Conservation (phyloP, 2,329 filamentous ascomycete genomes). For the Cladosporium sphaerospermum region DNA sequence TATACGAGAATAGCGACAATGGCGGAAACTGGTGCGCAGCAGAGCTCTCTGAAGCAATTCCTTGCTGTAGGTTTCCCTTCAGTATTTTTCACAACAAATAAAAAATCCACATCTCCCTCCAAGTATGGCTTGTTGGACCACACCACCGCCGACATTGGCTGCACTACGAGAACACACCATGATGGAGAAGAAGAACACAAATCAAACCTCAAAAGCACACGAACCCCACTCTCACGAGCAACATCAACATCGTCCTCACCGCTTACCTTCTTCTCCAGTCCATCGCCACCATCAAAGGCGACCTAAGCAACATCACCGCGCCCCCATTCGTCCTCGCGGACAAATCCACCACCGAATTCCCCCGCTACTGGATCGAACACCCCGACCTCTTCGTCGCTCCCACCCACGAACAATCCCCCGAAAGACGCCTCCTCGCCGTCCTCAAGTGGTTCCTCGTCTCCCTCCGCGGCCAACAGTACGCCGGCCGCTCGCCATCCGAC, state of each 20-base stretch:
- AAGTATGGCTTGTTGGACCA: no score
- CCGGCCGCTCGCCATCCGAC: slow-evolving; percentile 35
- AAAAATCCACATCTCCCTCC: not conserved
- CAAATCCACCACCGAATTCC: slow-evolving; percentile 41
- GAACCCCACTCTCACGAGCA: no score
- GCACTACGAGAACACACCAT: no score
- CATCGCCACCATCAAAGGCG: slow-evolving; percentile 41
- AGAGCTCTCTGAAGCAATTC: slow-evolving; percentile 22
- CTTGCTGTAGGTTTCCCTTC: slow-evolving; percentile 17
- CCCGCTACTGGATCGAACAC: slow-evolving; percentile 43
- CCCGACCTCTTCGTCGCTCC: slow-evolving; percentile 42
- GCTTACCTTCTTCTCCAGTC: slow-evolving; percentile 23
- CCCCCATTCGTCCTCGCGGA: slow-evolving; percentile 41
- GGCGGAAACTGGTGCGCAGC: slow-evolving; percentile 16
- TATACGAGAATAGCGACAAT: not conserved
- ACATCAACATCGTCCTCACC: not conserved
- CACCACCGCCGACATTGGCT: no score
- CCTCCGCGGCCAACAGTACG: slow-evolving; percentile 44
- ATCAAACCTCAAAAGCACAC: not conserved
- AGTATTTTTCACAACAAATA: not conserved
- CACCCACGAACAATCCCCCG: slow-evolving; percentile 34
- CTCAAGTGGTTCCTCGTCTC: slow-evolving; percentile 46
- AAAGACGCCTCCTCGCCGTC: slow-evolving; percentile 39
- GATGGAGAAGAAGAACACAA: not conserved
- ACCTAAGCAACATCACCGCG: slow-evolving; percentile 42